phyloP scores from a whole-genome alignment of 495 filamentous ascomycete genomes.

The Baudoinia panamericana region DNA sequence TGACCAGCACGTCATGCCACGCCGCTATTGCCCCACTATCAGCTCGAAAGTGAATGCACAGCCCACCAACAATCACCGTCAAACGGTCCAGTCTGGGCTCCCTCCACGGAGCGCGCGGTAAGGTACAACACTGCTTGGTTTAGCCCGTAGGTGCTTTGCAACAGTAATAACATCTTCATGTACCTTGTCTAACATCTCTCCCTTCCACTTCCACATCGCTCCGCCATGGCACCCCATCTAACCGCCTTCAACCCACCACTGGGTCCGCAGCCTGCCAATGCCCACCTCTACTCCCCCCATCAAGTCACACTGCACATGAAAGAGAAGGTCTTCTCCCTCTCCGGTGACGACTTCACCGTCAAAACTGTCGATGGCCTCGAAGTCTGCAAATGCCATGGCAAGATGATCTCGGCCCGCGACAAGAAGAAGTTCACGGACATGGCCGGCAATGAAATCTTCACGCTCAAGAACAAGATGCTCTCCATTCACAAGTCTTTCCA shows the following conservation, averaged over 20 bases:
- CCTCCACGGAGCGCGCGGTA: no score
- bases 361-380: conserved; percentile 11
- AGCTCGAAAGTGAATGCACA: no score
- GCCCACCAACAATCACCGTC: no score
- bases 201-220: not conserved
- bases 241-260: conserved; percentile 10
- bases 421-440: conserved; percentile 14
- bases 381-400: conserved; percentile 15
- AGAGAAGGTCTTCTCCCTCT: conserved; percentile 15
- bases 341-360: conserved; percentile 19
- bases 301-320: conserved; percentile 14
- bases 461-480: conserved; percentile 18
- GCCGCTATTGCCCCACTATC: no score
- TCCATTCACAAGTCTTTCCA: conserved; percentile 12
- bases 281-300: conserved; percentile 12
- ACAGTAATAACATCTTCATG: not conserved
- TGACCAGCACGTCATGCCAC: no score
- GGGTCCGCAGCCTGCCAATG: conserved; percentile 12
- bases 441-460: conserved; percentile 15
- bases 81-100: no score
- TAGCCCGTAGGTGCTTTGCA: no score
- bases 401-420: conserved; percentile 6
- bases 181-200: not conserved
- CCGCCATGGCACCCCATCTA: conserved; percentile 10
- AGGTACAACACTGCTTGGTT: no score